Evolutionary conservation across 1,284 basidiomycete species (phyloP), one percentile per base, ranked within the genome.

Genomic region (Pseudozyma hubeiensis): DNA sequence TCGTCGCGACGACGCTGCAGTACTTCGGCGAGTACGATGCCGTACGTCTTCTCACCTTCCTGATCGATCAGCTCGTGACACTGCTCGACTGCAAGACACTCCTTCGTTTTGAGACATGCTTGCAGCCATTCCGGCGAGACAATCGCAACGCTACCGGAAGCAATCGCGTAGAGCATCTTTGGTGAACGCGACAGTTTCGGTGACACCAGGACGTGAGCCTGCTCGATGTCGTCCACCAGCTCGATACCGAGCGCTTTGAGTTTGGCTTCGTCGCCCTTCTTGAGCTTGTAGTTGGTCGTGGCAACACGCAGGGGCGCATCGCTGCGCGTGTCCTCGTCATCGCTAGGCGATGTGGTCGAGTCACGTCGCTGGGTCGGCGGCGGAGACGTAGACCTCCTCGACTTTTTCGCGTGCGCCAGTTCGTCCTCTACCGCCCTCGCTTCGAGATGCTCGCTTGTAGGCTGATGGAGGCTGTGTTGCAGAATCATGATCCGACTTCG

Each of bases 151-250:
- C 17, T 44, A 6, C 71, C 71, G 4, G 50, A 64, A 9, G 71
- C 71, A 17, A 74, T 74, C 3, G 71, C 71, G 17, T 59, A 56
- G 4, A 74, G 66, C 71, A 74, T 74, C 66, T 74, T 74, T 46
- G 62, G 65, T 44, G 66, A 56, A 29, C 71, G 65, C 50, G 65
- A 68, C 10, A 74, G 14, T 34, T 58, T 63, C 14, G 71, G 62
- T n/a, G 66, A 56, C 13, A 74, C 66, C n/a, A 74, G 37, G 5
- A 69, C 54, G 19, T 74, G 47, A n/a, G 71, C 71, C n/a, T 51
- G 35, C 50, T 69, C 65, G 35, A 74, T 66, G 39, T 58, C 45
- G 13, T 74, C 66, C 24, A 69, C 62, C 13, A 68, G 40, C 35
- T 69, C 62, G 43, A 69, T 65, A 11, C 63, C 63, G 3, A 65